These are phyloP conservation scores for Fragosphaeria purpurea DNA, from an alignment of 2,329 filamentous ascomycete species.

Conservation along the genomic window DNA sequence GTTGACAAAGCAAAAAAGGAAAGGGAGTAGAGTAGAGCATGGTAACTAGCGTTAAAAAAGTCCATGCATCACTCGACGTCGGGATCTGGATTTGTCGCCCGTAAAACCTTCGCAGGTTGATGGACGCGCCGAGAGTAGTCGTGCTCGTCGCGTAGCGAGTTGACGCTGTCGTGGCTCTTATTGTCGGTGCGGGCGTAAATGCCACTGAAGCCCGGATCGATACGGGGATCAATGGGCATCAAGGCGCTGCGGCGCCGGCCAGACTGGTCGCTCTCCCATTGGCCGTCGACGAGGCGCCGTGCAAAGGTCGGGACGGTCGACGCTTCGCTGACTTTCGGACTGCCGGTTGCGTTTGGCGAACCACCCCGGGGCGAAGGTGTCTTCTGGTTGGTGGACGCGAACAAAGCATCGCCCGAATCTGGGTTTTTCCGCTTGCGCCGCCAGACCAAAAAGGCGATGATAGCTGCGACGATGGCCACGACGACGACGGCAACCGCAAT, in stretches of 20 bases:
- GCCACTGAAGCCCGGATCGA: slow-evolving; percentile 50
- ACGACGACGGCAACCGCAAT: slow-evolving; percentile 39
- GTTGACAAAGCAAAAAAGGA: background rate
- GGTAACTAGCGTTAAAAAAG: background rate
- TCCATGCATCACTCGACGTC: slow-evolving; percentile 16
- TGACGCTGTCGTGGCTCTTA: slow-evolving; percentile 53
- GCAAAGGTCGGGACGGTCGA: slow-evolving; percentile 11
- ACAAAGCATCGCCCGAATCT: slow-evolving; percentile 31
- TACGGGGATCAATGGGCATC: slow-evolving; percentile 51
- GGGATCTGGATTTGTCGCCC: slow-evolving; percentile 53
- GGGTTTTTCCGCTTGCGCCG: slow-evolving; percentile 29
- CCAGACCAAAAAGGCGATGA: slow-evolving; percentile 30
- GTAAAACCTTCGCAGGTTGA: slow-evolving; percentile 41
- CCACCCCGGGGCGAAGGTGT: slow-evolving; percentile 37
- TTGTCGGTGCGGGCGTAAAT: slow-evolving; percentile 44
- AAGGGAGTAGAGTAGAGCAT: background rate
- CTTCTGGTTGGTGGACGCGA: slow-evolving; percentile 21
- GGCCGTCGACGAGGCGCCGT: slow-evolving; percentile 4
- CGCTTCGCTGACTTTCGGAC: slow-evolving; percentile 30
- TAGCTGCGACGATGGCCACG: slow-evolving; percentile 17
- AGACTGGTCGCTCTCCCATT: slow-evolving; percentile 26
- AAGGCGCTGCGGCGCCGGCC: slow-evolving; percentile 39
- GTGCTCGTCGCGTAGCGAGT: slow-evolving; percentile 53
- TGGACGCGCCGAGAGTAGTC: slow-evolving; percentile 55
- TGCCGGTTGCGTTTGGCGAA: slow-evolving; percentile 38